Evolutionary conservation across 768 basidiomycete species (phyloP), one percentile per base, ranked within the genome.

Genomic region (Russula ochroleuca): DNA sequence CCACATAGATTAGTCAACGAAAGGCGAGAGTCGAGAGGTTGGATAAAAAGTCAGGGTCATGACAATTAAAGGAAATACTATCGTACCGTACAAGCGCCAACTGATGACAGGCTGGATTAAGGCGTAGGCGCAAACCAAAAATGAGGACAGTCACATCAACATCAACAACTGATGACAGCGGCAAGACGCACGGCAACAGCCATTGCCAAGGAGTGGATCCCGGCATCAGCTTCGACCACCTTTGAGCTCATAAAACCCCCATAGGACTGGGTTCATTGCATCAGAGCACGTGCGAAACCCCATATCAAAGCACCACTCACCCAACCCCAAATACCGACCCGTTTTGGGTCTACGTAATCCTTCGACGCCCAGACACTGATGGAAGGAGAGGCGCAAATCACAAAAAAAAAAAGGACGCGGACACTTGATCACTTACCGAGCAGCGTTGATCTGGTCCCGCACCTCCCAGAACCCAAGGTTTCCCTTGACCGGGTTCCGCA

Each of bases 301-400:
- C 17, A 17, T 19, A 28, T 35, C 35, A 35, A 10, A 35, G 19
- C 48, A 21, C 14, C 7, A 23, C 89, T 72, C 66, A 94, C 92
- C 96, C 97, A 98, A 48, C 97, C 97, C 95, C 95, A 98, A 56
- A 98, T 88, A 0, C 96, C 97, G 52, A 98, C 90, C 50, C 94
- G 80, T 72, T 83, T 85, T 43, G 84, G 79, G 73, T 99, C 97
- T 1, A 98, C 89, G 72, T 98, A 98, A 17, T 83, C 79, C 74
- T 90, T 92, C 67, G 85, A 80, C 2, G 88, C 91, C 91, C 93
- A 97, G 52, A 86, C 76, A 60, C 91, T 91, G 63, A 33, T 45
- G 11, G 7, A 48, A 23, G 25, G 40, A 9, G 40, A 3, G 25
- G 54, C 10, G 21, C 21, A 54, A 40, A 54, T 7, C 17, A 25